phyloP scores from a whole-genome alignment of 2,329 filamentous ascomycete species.

The Talaromyces islandicus region DNA sequence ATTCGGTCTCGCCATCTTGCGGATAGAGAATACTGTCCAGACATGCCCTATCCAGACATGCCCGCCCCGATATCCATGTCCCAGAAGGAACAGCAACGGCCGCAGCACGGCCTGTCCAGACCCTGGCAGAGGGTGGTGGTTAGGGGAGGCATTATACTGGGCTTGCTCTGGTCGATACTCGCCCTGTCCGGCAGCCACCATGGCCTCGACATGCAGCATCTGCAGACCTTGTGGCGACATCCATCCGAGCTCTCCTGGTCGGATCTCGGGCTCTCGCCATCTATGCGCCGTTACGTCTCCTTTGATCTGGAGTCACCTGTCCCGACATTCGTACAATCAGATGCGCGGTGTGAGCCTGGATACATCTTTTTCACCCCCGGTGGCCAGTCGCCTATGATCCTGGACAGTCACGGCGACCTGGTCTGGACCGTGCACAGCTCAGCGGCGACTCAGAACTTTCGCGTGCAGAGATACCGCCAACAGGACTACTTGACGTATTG shows the following conservation, averaged over 20 bases:
- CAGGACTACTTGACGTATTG: constrained; percentile 11
- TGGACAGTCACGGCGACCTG: constrained; percentile 1
- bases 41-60: neutral
- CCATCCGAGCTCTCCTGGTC: neutral
- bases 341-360: neutral
- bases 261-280: neutral
- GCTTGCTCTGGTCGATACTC: neutral
- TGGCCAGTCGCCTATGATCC: constrained; percentile 1
- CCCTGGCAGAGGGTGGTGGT: neutral
- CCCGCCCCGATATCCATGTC: neutral
- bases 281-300: neutral
- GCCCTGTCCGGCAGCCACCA: neutral
- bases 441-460: constrained; percentile 3
- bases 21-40: neutral
- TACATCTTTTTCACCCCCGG: constrained; percentile 2
- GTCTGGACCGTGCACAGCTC: neutral
- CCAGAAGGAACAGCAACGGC: neutral
- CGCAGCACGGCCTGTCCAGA: neutral
- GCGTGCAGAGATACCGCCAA: constrained; percentile 5
- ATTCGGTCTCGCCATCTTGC: neutral
- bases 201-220: neutral
- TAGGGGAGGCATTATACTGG: neutral
- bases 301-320: neutral
- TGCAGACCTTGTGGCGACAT: neutral
- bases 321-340: neutral